These are phyloP conservation scores for Cydonia oblonga DNA, from an alignment of 331 rosid genomes.

Conservation along the genomic window DNA sequence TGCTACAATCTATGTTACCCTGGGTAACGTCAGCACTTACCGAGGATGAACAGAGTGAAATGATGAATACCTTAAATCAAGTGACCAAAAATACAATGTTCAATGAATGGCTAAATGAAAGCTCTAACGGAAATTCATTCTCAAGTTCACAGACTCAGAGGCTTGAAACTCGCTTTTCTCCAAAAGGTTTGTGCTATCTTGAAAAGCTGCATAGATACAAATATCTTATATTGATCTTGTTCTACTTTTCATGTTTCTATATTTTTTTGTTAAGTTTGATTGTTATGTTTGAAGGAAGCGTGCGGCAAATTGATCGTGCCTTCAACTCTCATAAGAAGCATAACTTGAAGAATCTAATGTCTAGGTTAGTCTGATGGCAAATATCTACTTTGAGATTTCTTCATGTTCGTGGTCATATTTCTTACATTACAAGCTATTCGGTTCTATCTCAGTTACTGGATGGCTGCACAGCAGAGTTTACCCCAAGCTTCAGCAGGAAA, in stretches of 20 bases:
- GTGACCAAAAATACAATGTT: slow-evolving; percentile 93
- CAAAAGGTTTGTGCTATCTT: slow-evolving; percentile 39
- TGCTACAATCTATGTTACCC: slow-evolving; percentile 85
- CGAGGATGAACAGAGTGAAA: slow-evolving; percentile 68
- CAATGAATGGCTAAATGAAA: slow-evolving; percentile 87
- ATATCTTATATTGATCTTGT: not conserved
- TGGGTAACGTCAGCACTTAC: slow-evolving; percentile 97
- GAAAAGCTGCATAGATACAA: not conserved
- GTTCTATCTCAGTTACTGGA: slow-evolving; percentile 72
- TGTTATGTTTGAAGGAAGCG: slow-evolving; percentile 54
- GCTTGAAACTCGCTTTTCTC: slow-evolving; percentile 34
- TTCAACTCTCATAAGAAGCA: slow-evolving; percentile 86
- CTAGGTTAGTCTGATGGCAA: slow-evolving; percentile 49
- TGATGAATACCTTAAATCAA: slow-evolving; percentile 93
- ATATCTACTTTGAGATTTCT: not conserved
- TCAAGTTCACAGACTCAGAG: slow-evolving; percentile 35
- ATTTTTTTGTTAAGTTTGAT: slow-evolving; percentile 12
- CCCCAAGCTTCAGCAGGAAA: slow-evolving; percentile 43
- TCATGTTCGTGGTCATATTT: not conserved
- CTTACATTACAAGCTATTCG: not conserved
- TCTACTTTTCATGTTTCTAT: not conserved
- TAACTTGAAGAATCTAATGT: slow-evolving; percentile 86
- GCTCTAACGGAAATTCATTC: slow-evolving; percentile 65
- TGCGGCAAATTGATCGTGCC: slow-evolving; percentile 62
- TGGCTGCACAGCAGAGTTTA: slow-evolving; percentile 74